Evolutionary conservation across 2,329 filamentous ascomycete genomes (phyloP).

Genomic region (Ophiocordyceps australis): DNA sequence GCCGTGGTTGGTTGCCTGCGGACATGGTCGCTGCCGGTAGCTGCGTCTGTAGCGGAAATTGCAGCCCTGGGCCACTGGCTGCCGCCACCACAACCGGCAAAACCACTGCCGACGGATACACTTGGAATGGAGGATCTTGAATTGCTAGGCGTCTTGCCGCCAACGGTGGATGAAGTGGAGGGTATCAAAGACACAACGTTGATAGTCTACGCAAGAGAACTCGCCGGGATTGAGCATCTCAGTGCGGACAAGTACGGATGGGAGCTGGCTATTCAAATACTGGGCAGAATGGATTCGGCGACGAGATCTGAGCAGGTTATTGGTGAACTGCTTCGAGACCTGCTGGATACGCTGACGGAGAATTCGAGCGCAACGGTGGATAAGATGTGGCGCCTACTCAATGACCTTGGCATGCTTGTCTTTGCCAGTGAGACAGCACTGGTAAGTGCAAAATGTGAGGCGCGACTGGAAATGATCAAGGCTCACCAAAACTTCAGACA

Average conservation of each 20-base stretch:
- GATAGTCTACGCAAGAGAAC: slow-evolving; percentile 51
- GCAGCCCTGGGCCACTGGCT: slow-evolving; percentile 76
- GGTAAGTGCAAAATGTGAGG: slow-evolving; percentile 35
- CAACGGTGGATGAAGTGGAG: slow-evolving; percentile 37
- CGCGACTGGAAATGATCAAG: not conserved
- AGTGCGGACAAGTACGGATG: slow-evolving; percentile 49
- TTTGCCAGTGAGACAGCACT: slow-evolving; percentile 71
- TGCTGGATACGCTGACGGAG: slow-evolving; percentile 43
- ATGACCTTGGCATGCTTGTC: slow-evolving; percentile 57
- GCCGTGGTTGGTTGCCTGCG: slow-evolving; percentile 57
- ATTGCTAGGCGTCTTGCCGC: slow-evolving; percentile 50
- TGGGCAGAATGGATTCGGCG: slow-evolving; percentile 63
- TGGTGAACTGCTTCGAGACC: slow-evolving; percentile 47
- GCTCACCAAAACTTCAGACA: slow-evolving; percentile 32
- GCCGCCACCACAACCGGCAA: slow-evolving; percentile 19
- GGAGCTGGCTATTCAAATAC: slow-evolving; percentile 72
- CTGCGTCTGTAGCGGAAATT: slow-evolving; percentile 65
- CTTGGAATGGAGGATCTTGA: slow-evolving; percentile 75
- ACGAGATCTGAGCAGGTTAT: slow-evolving; percentile 57
- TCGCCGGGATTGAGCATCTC: slow-evolving; percentile 38
- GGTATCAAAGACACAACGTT: slow-evolving; percentile 68
- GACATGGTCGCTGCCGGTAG: slow-evolving; percentile 64
- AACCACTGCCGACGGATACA: slow-evolving; percentile 38
- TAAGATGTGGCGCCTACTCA: slow-evolving; percentile 62
- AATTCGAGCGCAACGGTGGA: slow-evolving; percentile 57